Base-by-base conservation (phyloP, 768 basidiomycete species). In the Tylopilus sp. region DNA sequence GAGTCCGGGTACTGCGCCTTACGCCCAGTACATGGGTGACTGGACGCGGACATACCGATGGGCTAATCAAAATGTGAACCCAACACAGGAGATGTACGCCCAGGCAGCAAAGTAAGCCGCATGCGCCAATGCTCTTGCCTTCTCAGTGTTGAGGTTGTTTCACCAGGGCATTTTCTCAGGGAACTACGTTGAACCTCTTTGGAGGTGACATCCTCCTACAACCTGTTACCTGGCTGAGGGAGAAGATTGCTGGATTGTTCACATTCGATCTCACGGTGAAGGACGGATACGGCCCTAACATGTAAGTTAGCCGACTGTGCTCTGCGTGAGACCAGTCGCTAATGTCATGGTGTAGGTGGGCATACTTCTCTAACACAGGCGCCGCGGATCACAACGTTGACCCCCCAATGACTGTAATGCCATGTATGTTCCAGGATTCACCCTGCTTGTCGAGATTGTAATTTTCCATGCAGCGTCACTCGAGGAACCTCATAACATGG, bases 401-500 rank as follows among this genome's bases (percentile, higher is more conserved):
- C 3, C 21, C 28, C 21, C 43, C 43, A 13, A 44, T 44, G 43
- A 25, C 51, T 11, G 20, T 39, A 21, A 39, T 39, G 38, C 38
- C 38, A 39, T 21, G 38, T 39, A 21, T 4, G 20, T 20, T 11
- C 38, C 20, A 21, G 20, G 1, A 10, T 39, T 21, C 4, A 8
- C 13, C 1, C 10, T 39, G 21, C 15, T 40, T 1, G 4, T 21
- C 4, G 12, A 13, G 9, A 22, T 41, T 21, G 30, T 58, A 5
- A 62, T 15, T 0, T 44, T 0, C 41, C 15, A 15, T 28, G 2
- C 36, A 61, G 60, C 53, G 1, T 59, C 60, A 10, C 1, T 61
- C 13, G 60, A 61, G 39, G 60, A 62, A 33, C 22, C 60, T 28
- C 60, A 61, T 2, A 61, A 61, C 48, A 48, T 36, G 50, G 38